Percentiles rank a stretch among this genome's conserved stretches.
Evolutionary conservation across 371 early-diverging fungal genomes (phyloP).

Genomic region (Lichtheimia hyalospora): DNA sequence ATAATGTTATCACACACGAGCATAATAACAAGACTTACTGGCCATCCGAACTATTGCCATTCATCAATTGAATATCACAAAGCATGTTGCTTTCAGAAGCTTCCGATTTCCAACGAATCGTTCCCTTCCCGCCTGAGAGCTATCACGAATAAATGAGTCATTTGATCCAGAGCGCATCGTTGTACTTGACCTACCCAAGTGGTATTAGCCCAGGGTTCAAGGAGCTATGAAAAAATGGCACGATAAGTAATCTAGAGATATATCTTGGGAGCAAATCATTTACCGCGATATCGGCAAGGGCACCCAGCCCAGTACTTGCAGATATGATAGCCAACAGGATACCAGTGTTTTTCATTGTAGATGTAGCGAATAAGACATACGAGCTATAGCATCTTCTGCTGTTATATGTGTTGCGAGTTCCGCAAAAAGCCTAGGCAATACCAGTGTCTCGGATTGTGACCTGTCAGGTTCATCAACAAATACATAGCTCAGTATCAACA

Average conservation of each 20-base stretch:
- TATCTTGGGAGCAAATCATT: background rate
- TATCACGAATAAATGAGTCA: no score
- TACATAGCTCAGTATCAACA: no score
- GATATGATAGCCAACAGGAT: background rate
- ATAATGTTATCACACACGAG: no score
- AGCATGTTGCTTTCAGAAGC: background rate
- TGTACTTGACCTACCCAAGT: background rate
- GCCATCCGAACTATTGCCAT: background rate
- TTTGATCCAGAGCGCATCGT: no score
- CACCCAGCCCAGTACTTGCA: background rate
- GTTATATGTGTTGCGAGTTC: background rate
- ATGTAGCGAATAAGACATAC: no score
- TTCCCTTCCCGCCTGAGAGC: background rate
- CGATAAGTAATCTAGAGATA: background rate
- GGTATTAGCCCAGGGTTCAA: conserved; percentile 1
- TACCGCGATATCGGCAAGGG: background rate
- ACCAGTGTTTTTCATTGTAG: background rate
- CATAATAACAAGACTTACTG: background rate
- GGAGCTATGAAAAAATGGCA: background rate
- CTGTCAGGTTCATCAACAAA: background rate
- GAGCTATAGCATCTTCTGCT: background rate
- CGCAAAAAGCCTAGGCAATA: background rate
- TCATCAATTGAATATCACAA: conserved; percentile 7
- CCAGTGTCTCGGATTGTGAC: background rate
- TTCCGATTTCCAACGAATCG: background rate